Conservation (phyloP, 2,329 filamentous ascomycete genomes). For the Hymenoscyphus linearis region DNA sequence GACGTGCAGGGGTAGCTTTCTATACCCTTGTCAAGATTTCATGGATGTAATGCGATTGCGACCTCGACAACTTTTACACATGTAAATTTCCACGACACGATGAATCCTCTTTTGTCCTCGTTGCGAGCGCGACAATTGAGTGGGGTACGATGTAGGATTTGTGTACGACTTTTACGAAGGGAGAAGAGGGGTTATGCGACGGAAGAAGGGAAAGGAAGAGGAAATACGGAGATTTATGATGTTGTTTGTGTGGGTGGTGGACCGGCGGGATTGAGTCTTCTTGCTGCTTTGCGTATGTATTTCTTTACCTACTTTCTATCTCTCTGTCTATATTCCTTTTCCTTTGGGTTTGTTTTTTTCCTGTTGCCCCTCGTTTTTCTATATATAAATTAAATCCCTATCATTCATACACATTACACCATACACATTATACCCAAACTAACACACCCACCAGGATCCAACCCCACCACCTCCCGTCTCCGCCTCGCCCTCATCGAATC, state of each 20-base stretch:
- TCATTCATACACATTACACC: too few relatives aligned
- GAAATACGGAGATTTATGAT: slow-evolving; percentile 29
- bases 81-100: background rate
- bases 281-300: slow-evolving; percentile 66
- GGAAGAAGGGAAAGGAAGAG: background rate
- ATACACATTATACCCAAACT: background rate
- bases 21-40: background rate
- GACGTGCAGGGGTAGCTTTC: background rate
- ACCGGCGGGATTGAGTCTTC: slow-evolving; percentile 68
- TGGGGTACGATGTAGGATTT: slow-evolving; percentile 24
- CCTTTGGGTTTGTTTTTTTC: too few relatives aligned
- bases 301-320: background rate
- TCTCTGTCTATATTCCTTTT: too few relatives aligned
- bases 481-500: slow-evolving; percentile 86
- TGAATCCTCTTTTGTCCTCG: slow-evolving; percentile 15
- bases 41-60: background rate
- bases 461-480: slow-evolving; percentile 67
- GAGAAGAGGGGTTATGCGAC: slow-evolving; percentile 23
- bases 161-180: slow-evolving; percentile 22
- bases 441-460: slow-evolving; percentile 52
- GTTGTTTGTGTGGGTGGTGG: slow-evolving; percentile 34
- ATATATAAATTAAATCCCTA: too few relatives aligned
- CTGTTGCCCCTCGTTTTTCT: too few relatives aligned
- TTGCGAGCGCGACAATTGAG: slow-evolving; percentile 15
- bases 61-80: background rate